These are phyloP conservation scores for Castanea sativa DNA, from an alignment of 306 rosid species.

Conservation along the genomic window DNA sequence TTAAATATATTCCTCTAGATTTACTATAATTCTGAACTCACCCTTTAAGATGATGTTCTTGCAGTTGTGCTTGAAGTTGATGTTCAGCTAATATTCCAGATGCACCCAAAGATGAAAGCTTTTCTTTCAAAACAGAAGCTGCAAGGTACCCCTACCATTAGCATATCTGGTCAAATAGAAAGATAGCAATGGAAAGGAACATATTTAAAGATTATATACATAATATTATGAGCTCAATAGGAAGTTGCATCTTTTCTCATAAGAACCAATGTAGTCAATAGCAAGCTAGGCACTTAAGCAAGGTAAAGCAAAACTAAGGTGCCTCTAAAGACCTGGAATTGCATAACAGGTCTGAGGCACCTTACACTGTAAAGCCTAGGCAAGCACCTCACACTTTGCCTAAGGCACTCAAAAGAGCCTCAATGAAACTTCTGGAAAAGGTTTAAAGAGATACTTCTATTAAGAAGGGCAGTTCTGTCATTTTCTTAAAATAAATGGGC, in stretches of 20 bases:
- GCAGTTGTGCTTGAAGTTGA: conserved; percentile 97
- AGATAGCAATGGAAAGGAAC: conserved; percentile 6
- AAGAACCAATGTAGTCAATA: background rate
- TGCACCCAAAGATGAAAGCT: conserved; percentile 83
- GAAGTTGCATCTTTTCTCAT: background rate
- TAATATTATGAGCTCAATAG: background rate
- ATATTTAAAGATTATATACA: conserved; percentile 16
- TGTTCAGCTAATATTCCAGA: conserved; percentile 98
- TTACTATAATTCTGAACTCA: conserved; percentile 36
- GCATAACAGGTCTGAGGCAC: no score
- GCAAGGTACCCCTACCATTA: conserved; percentile 43
- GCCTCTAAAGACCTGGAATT: no score
- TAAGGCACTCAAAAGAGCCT: no score
- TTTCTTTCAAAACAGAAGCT: conserved; percentile 96
- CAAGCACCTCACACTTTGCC: no score
- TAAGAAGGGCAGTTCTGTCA: no score
- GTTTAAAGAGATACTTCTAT: no score
- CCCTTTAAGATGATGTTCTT: conserved; percentile 93
- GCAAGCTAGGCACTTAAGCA: no score
- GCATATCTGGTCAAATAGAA: conserved; percentile 27
- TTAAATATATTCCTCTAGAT: conserved; percentile 6
- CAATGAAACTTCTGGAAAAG: no score
- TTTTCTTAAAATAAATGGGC: no score
- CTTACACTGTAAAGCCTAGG: no score
- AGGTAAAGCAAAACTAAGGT: no score